These are phyloP conservation scores for Rubroboletus satanas DNA, from an alignment of 768 basidiomycete species.

Conservation along the genomic window DNA sequence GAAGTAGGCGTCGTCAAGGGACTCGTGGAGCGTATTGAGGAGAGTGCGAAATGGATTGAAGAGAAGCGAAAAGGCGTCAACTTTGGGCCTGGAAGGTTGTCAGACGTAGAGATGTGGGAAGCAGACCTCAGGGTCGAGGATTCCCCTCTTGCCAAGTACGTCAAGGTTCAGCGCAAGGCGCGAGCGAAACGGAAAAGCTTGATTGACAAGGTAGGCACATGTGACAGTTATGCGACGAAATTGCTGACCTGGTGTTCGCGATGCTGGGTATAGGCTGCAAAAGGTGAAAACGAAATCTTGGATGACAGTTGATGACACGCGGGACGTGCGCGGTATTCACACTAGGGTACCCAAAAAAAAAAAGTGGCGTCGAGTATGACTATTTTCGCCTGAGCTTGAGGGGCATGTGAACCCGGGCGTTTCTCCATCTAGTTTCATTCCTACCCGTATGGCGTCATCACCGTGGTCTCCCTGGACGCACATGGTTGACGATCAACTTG, in stretches of 20 bases:
- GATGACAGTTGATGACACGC: conserved; percentile 36
- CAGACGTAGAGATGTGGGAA: conserved; percentile 75
- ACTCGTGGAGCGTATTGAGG: conserved; percentile 84
- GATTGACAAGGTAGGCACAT: conserved; percentile 61
- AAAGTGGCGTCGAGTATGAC: not conserved
- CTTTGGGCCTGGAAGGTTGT: conserved; percentile 71
- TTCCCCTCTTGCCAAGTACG: conserved; percentile 77
- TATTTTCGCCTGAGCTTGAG: not conserved
- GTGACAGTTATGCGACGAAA: not conserved
- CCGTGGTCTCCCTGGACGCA: not conserved
- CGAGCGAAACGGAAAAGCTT: conserved; percentile 69
- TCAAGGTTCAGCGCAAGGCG: conserved; percentile 76
- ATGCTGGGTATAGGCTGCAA: conserved; percentile 50
- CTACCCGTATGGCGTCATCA: not conserved
- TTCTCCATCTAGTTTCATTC: conserved; percentile 1
- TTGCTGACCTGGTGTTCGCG: conserved; percentile 16
- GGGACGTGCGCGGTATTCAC: not conserved
- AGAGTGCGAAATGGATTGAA: conserved; percentile 77
- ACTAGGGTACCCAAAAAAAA: not conserved
- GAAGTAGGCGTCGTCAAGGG: conserved; percentile 64
- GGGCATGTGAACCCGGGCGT: not conserved
- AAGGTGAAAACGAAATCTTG: conserved; percentile 67
- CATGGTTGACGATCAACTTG: not conserved
- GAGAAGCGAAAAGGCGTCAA: conserved; percentile 60
- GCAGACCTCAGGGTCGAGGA: conserved; percentile 54